Evolutionary conservation across 306 rosid genomes (phyloP).

Genomic region (Begonia fuchsioides): DNA sequence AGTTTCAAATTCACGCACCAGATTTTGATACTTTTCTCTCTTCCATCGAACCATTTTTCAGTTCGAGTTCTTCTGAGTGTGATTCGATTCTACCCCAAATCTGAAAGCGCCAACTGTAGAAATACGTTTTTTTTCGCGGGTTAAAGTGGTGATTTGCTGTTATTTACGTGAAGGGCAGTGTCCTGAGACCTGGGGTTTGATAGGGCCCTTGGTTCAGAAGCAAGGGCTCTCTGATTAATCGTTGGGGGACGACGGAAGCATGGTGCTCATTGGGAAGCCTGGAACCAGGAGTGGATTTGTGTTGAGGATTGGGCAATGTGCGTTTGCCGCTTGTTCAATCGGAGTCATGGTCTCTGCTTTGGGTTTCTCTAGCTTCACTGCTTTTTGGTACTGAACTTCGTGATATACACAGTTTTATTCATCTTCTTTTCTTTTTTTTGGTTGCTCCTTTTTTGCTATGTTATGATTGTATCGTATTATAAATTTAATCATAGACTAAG

Average conservation of each 20-base stretch:
- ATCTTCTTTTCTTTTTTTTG: background rate
- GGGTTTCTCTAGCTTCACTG: slow-evolving; percentile 62
- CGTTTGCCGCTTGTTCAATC: slow-evolving; percentile 63
- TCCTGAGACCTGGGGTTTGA: slow-evolving; percentile 29
- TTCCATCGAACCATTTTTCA: too few relatives aligned
- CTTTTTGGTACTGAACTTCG: slow-evolving; percentile 50
- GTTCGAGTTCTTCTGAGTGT: too few relatives aligned
- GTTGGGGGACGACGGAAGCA: slow-evolving; percentile 22
- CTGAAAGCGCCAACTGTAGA: too few relatives aligned
- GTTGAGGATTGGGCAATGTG: slow-evolving; percentile 65
- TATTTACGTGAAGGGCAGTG: slow-evolving; percentile 9
- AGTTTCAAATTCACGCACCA: too few relatives aligned
- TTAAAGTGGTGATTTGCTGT: background rate
- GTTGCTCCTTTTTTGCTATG: too few relatives aligned
- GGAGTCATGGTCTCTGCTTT: slow-evolving; percentile 58
- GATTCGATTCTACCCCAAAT: too few relatives aligned
- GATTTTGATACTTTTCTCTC: too few relatives aligned
- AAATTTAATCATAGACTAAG: too few relatives aligned
- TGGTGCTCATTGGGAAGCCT: slow-evolving; percentile 56
- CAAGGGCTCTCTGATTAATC: slow-evolving; percentile 13
- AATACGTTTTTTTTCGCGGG: background rate
- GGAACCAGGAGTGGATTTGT: slow-evolving; percentile 59
- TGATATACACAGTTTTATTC: background rate
- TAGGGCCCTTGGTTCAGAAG: slow-evolving; percentile 11
- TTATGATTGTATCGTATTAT: too few relatives aligned